Evolutionary conservation across 2,329 filamentous ascomycete species (phyloP).

Genomic region (Alternaria sp.): DNA sequence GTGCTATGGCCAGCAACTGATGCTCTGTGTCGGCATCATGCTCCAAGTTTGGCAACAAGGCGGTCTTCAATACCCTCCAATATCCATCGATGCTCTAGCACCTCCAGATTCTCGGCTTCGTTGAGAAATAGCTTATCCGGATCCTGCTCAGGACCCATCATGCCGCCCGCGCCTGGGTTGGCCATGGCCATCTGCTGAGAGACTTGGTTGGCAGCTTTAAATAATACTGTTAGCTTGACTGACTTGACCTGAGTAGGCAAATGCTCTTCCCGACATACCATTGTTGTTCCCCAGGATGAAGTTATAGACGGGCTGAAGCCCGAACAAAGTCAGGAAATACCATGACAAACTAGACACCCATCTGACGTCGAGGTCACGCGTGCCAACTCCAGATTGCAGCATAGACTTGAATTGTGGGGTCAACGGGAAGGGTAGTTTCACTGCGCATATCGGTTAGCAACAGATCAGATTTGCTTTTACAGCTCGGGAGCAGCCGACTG

Average conservation of each 20-base stretch:
- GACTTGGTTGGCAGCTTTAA: constrained; percentile 84
- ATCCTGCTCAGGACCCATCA: constrained; percentile 92
- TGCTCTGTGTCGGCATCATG: constrained; percentile 18
- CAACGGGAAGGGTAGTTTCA: constrained; percentile 96
- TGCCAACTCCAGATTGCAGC: constrained; percentile 96
- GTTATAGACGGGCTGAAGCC: constrained; percentile 94
- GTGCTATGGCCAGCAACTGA: constrained; percentile 10
- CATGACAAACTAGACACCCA: constrained; percentile 99
- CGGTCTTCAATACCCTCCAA: constrained; percentile 87
- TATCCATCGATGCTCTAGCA: constrained; percentile 92
- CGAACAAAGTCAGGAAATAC: constrained; percentile 98
- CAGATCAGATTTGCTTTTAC: background rate
- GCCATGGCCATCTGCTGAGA: constrained; percentile 81
- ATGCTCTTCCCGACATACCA: constrained; percentile 63
- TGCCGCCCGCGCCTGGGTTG: constrained; percentile 75
- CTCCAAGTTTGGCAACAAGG: constrained; percentile 63
- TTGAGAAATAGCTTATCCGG: constrained; percentile 92
- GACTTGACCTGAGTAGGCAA: constrained; percentile 27
- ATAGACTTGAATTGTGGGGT: constrained; percentile 99
- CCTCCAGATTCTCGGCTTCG: constrained; percentile 94
- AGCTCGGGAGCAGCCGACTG: constrained; percentile 9
- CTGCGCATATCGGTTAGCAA: constrained; percentile 51
- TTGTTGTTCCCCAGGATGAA: constrained; percentile 97
- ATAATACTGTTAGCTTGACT: constrained; percentile 36
- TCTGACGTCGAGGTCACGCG: constrained; percentile 92